Base-by-base conservation (phyloP, 495 filamentous ascomycete species). In the Cladorrhinum samala region DNA sequence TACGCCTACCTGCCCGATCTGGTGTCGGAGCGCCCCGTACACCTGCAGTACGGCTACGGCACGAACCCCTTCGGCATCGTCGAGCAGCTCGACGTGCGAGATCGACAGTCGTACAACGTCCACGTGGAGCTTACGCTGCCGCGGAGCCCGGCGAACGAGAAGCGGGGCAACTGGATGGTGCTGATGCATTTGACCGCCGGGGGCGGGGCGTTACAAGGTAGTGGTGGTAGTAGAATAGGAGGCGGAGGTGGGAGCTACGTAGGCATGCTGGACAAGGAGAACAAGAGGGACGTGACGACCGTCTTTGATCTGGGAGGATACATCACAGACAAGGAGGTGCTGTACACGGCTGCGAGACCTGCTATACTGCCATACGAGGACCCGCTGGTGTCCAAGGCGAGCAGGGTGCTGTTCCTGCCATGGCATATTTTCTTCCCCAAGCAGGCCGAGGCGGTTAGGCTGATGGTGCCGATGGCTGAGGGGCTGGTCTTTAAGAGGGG, bases 31-130 rank as follows among this genome's bases (percentile, higher is more conserved):
- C 77, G 85, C 30, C 75, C 82, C 14, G 74, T 95, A 7, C 82
- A 95, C 71, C 65, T 96, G 23, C 89, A 95, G 66, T 96, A 90
- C 68, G 83, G 84, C 83, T 89, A 72, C 56, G 71, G 69, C 17
- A 55, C 58, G 16, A 71, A 81, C 56, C 81, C 83, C 3, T 81
- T 78, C 55, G 82, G 76, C 48, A 59, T 80, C 36, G 72, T 74
- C 3, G n/a, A 65, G 65, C 33, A 61, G 86, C 20, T 76, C 79
- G 46, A 63, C 49, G 33, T 41, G 5, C 39, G 17, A 18, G 13
- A 69, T 9, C 62, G 69, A 23, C 83, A 87, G 59, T 59, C 73
- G 9, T 90, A 90, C 72, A 80, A 87, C 62, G 72, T 89, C 39
- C 65, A 68, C 7, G 66, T 88, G 2, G 68, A 77, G 21, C 73